Conservation (phyloP, 768 basidiomycete species). For the Heimioporus sp. region DNA sequence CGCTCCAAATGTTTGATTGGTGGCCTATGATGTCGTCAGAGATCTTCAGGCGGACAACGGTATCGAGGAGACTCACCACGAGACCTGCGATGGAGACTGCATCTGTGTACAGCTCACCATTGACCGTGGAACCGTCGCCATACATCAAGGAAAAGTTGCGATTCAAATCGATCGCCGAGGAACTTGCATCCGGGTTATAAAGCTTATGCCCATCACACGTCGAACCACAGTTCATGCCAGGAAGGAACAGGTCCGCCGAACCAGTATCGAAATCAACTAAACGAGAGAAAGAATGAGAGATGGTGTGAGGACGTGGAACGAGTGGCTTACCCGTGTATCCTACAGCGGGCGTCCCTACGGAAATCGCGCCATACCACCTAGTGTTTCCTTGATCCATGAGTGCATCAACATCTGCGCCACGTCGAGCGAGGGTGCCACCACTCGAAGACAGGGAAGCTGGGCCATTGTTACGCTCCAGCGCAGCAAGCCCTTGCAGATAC, state of each 20-base stretch:
- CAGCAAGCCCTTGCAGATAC: constrained; percentile 11
- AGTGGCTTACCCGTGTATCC: constrained; percentile 16
- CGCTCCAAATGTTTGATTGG: constrained; percentile 21
- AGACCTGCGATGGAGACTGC: constrained; percentile 37
- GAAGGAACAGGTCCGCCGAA: constrained; percentile 34
- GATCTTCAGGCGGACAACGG: neutral
- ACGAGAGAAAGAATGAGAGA: neutral
- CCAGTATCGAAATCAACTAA: constrained; percentile 37
- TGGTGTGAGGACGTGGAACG: neutral
- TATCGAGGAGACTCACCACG: constrained; percentile 8
- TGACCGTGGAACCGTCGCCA: constrained; percentile 42
- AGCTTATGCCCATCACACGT: constrained; percentile 33
- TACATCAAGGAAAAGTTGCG: constrained; percentile 36
- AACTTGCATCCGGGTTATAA: constrained; percentile 35
- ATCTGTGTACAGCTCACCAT: constrained; percentile 40
- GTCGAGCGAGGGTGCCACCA: neutral
- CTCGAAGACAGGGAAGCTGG: neutral
- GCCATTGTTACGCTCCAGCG: constrained; percentile 5
- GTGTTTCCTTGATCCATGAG: constrained; percentile 15
- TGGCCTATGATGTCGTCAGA: constrained; percentile 20
- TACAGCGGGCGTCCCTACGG: constrained; percentile 23
- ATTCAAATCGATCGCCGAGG: constrained; percentile 25
- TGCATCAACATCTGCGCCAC: constrained; percentile 2
- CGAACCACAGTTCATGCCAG: constrained; percentile 23
- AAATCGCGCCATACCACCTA: constrained; percentile 25